A percentile compares a stretch with the other conserved stretches of the same genome.
Conservation (phyloP, 2,329 filamentous ascomycete genomes). For the Leptodontidium sp. region DNA sequence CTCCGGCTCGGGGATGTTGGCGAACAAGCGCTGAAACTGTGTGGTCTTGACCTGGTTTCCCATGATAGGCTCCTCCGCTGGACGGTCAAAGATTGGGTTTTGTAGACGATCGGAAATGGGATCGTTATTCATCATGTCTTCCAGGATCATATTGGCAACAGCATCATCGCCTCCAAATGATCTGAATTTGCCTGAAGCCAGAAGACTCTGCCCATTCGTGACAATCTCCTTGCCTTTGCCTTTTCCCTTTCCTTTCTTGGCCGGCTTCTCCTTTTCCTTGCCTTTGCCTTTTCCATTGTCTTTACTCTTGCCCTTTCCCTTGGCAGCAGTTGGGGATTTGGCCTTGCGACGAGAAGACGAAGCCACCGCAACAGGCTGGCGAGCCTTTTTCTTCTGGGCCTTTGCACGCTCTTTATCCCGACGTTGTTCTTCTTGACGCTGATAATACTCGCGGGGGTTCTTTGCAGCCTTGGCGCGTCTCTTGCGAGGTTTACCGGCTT, state of each 20-base stretch:
- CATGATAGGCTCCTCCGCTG: constrained; percentile 34
- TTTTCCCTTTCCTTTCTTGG: constrained; percentile 16
- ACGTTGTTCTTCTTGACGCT: constrained; percentile 24
- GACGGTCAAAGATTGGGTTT: constrained; percentile 35
- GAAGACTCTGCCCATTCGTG: constrained; percentile 23
- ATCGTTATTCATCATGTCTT: constrained; percentile 35
- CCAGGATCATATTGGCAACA: constrained; percentile 36
- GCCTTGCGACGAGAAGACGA: not conserved
- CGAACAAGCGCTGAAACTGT: constrained; percentile 41
- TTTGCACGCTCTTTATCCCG: constrained; percentile 37
- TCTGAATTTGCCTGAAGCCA: constrained; percentile 1
- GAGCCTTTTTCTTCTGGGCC: constrained; percentile 34
- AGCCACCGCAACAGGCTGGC: not conserved
- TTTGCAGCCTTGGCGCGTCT: constrained; percentile 36
- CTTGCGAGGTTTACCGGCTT: constrained; percentile 34
- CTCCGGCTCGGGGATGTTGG: constrained; percentile 39
- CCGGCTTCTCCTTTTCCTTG: constrained; percentile 18
- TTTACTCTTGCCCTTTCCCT: constrained; percentile 21
- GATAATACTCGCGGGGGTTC: constrained; percentile 33
- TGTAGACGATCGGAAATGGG: constrained; percentile 38
- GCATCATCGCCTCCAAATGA: constrained; percentile 30
- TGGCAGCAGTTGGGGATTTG: constrained; percentile 8
- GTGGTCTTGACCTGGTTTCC: constrained; percentile 33
- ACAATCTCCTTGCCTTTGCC: constrained; percentile 20
- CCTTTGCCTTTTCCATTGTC: constrained; percentile 28